Evolutionary conservation across 306 rosid species (phyloP).

Genomic region (Cicer yamashitae): DNA sequence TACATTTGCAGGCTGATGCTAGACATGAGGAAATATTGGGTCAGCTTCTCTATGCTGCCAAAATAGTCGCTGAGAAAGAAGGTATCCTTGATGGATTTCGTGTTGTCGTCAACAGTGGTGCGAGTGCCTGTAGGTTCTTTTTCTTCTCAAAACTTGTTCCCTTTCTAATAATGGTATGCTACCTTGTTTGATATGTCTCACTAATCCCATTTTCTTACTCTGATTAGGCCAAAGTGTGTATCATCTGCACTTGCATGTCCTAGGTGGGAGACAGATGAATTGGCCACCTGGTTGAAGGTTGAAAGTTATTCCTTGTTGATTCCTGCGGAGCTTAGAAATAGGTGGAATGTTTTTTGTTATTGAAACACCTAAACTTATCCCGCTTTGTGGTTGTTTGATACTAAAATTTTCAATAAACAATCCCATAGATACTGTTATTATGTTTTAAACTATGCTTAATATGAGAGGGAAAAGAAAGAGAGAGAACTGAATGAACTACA

Average conservation of each 20-base stretch:
- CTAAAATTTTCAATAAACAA: neutral
- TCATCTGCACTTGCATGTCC: conserved; percentile 90
- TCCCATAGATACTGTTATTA: neutral
- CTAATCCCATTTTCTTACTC: conserved; percentile 5
- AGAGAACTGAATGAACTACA: neutral
- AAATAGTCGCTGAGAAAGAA: conserved; percentile 80
- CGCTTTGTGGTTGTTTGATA: neutral
- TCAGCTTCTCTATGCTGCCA: conserved; percentile 78
- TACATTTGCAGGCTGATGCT: conserved; percentile 62
- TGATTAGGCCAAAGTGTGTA: conserved; percentile 83
- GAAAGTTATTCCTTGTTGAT: conserved; percentile 8
- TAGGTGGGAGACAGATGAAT: conserved; percentile 84
- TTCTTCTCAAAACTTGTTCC: neutral
- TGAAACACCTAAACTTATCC: neutral
- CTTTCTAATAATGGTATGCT: conserved; percentile 1
- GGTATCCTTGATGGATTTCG: conserved; percentile 86
- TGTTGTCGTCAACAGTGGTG: conserved; percentile 82
- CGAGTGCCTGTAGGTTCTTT: conserved; percentile 69
- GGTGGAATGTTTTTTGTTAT: conserved; percentile 8
- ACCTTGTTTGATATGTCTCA: neutral
- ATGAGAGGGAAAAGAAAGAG: neutral
- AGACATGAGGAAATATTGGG: conserved; percentile 81
- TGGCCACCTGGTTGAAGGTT: conserved; percentile 88
- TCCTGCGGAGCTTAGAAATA: conserved; percentile 6
- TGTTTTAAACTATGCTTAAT: neutral